phyloP scores from a whole-genome alignment of 352 stramenopile genomes.

The Pythium insidiosum region DNA sequence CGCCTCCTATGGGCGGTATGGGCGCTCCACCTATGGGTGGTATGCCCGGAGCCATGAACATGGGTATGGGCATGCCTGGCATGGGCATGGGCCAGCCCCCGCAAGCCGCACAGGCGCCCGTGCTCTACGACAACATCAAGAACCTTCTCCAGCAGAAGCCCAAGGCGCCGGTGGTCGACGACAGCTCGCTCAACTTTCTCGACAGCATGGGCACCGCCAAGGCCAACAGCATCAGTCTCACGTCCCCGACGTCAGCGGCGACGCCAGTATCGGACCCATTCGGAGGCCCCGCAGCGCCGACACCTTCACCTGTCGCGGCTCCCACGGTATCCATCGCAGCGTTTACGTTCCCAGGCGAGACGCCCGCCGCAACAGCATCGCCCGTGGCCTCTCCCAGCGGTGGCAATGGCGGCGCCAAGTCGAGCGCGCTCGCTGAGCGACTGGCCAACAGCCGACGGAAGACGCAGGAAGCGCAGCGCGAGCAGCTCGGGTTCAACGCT shows the following conservation, averaged over 20 bases:
- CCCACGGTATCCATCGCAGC: conserved; percentile 1
- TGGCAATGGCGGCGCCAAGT: conserved; percentile 24
- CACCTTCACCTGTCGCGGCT: not conserved
- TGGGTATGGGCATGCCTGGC: conserved; percentile 5
- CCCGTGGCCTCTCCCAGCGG: not conserved
- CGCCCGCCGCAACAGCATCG: not conserved
- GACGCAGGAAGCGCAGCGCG: conserved; percentile 62
- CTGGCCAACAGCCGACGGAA: conserved; percentile 52
- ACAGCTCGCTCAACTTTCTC: conserved; percentile 59
- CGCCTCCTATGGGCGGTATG: conserved; percentile 11
- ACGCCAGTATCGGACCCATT: conserved; percentile 18
- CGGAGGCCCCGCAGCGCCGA: conserved; percentile 7
- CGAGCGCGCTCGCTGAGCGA: conserved; percentile 49
- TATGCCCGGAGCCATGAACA: conserved; percentile 8
- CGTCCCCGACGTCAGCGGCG: conserved; percentile 9
- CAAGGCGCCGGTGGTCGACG: conserved; percentile 27
- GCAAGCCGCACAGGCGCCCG: conserved; percentile 28
- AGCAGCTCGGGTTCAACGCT: conserved; percentile 48
- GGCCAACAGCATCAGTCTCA: conserved; percentile 22
- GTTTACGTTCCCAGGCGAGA: conserved; percentile 13
- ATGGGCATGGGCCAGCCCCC: too few species aligned
- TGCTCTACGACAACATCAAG: conserved; percentile 84
- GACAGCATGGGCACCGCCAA: conserved; percentile 39
- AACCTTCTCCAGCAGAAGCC: conserved; percentile 73
- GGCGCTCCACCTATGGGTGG: not conserved